Evolutionary conservation across 2,329 filamentous ascomycete genomes (phyloP), one percentile per base, ranked within the genome.

Genomic region (Byssothecium circinans): DNA sequence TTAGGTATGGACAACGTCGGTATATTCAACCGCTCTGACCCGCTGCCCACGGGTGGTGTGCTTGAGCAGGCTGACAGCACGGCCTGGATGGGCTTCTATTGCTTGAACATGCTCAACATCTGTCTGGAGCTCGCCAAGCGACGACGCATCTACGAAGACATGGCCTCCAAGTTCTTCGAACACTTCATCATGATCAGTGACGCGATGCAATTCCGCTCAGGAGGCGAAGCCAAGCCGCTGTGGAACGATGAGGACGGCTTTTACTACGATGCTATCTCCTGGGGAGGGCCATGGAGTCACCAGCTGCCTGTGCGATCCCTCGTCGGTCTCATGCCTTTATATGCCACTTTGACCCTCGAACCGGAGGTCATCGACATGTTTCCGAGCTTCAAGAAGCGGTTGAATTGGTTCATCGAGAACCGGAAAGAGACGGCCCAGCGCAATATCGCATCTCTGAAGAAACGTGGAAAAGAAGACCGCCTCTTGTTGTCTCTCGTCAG

Each of bases 21-120:
- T 44, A 76, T 97, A 29, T 97, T 97, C 81, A 97, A 97, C 73
- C 88, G 92, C 37, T 97, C 92, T 0, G 92, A 97, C 70, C 91
- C 94, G 20, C 76, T 97, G 32, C 92, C 92, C 0, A 97, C 94
- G 0, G 92, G 92, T 25, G 92, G 94, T 73, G 86, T 91, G 2
- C 82, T 97, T 8, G 92, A 97, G 72, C 92, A 97, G 75, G 94
- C 94, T 15, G 92, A 97, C 78, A 96, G 91, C 69, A 97, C 92
- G 8, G 92, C 92, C 25, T 97, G 92, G 92, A 97, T 97, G 92
- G 92, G 89, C 8, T 97, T 97, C 72, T 97, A 95, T 77, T 96
- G 88, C 64, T 75, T 97, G 53, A 91, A 85, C 75, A 97, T 97
- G 92, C 80, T 97, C 65, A 97, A 97, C 74, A 97, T 97, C 64